These are phyloP conservation scores for Fusarium liriodendri DNA, from an alignment of 2,329 filamentous ascomycete species.

Conservation along the genomic window DNA sequence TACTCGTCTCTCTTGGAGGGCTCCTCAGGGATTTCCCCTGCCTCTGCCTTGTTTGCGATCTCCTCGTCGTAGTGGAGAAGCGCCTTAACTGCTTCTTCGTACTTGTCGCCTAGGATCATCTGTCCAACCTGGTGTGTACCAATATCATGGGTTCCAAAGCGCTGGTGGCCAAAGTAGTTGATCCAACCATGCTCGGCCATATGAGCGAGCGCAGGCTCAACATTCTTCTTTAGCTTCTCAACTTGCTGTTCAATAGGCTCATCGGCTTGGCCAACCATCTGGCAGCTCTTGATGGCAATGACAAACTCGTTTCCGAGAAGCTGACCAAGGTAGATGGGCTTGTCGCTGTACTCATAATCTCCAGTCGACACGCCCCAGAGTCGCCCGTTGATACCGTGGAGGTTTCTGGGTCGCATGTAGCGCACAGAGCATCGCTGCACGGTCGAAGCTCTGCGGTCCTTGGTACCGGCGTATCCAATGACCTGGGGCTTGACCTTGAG, in stretches of 20 bases:
- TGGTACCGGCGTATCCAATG: slow-evolving; percentile 85
- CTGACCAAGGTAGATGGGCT: slow-evolving; percentile 83
- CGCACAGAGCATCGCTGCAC: slow-evolving; percentile 81
- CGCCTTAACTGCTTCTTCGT: slow-evolving; percentile 80
- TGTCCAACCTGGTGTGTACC: slow-evolving; percentile 88
- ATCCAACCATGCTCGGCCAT: slow-evolving; percentile 85
- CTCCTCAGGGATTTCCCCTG: slow-evolving; percentile 51
- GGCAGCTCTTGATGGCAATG: slow-evolving; percentile 89
- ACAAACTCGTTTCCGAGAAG: slow-evolving; percentile 91
- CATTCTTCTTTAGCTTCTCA: slow-evolving; percentile 50
- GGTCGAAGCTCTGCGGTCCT: slow-evolving; percentile 88
- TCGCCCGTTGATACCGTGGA: slow-evolving; percentile 74
- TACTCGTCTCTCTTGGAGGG: slow-evolving; percentile 80
- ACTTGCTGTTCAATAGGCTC: slow-evolving; percentile 44
- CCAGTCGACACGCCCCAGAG: slow-evolving; percentile 75
- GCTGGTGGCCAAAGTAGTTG: slow-evolving; percentile 98
- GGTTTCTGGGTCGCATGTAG: slow-evolving; percentile 63
- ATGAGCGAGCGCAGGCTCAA: slow-evolving; percentile 71
- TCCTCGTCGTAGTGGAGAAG: slow-evolving; percentile 79
- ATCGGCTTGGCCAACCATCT: slow-evolving; percentile 60
- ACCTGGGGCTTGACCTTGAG: slow-evolving; percentile 80
- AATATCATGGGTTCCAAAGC: slow-evolving; percentile 89
- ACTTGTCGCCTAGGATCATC: slow-evolving; percentile 84
- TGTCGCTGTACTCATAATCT: slow-evolving; percentile 81
- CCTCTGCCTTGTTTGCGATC: slow-evolving; percentile 61